These are phyloP conservation scores for Lipomyces oligophaga DNA, from an alignment of 805 yeast genomes.

Conservation along the genomic window DNA sequence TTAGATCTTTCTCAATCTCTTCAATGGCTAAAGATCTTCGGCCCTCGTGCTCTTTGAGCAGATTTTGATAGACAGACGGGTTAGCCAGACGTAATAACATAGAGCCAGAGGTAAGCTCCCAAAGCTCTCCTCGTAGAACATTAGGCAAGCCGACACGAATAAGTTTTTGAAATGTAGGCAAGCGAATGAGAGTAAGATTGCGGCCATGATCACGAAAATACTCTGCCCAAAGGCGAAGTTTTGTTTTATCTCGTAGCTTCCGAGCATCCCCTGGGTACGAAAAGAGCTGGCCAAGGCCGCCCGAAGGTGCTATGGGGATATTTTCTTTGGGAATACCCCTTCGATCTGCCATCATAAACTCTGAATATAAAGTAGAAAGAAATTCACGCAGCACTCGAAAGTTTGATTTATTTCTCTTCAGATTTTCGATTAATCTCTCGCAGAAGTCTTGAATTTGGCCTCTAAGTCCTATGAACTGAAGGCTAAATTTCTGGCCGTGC, in stretches of 20 bases:
- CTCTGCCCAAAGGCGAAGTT: conserved; percentile 91
- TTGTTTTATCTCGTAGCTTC: conserved; percentile 72
- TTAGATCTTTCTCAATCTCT: conserved; percentile 93
- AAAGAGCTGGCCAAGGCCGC: conserved; percentile 82
- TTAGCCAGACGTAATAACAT: conserved; percentile 66
- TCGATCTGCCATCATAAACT: conserved; percentile 54
- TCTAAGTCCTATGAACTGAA: conserved; percentile 75
- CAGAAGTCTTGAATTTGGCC: conserved; percentile 81
- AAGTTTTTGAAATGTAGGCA: conserved; percentile 73
- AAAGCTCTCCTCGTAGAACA: conserved; percentile 86
- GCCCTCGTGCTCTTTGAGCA: conserved; percentile 60
- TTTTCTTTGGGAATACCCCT: conserved; percentile 29
- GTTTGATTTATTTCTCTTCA: conserved; percentile 60
- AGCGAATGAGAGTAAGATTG: conserved; percentile 68
- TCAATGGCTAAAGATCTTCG: conserved; percentile 80
- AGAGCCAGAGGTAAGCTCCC: conserved; percentile 92
- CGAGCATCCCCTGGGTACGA: conserved; percentile 88
- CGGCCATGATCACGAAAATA: conserved; percentile 80
- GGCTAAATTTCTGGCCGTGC: conserved; percentile 56
- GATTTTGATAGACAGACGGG: conserved; percentile 52
- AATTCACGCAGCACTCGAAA: conserved; percentile 63
- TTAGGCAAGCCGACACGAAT: conserved; percentile 93
- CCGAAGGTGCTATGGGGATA: conserved; percentile 53
- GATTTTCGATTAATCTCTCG: conserved; percentile 54
- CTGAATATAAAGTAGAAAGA: conserved; percentile 74